Conservation (phyloP, 2,329 filamentous ascomycete species). For the Calonectria leucothoes region DNA sequence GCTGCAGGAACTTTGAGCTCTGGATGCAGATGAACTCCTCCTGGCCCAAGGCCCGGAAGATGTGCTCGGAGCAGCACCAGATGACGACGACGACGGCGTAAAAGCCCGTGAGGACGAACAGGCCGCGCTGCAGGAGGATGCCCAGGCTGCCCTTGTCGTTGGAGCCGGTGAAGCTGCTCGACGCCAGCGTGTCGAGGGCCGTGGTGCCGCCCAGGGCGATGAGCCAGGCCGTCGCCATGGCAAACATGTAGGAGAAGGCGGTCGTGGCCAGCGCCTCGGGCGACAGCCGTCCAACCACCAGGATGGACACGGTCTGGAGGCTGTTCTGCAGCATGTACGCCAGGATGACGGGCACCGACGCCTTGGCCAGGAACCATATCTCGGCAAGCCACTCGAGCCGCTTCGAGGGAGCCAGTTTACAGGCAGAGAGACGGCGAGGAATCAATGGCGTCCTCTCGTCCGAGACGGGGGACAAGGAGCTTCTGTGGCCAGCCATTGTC, state of each 20-base stretch:
- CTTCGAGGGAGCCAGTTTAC: background rate
- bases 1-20: slow-evolving; percentile 77
- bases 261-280: slow-evolving; percentile 84
- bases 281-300: slow-evolving; percentile 83
- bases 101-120: slow-evolving; percentile 77
- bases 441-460: slow-evolving; percentile 37
- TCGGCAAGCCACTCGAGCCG: slow-evolving; percentile 37
- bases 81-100: slow-evolving; percentile 79
- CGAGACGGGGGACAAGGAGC: background rate
- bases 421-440: background rate
- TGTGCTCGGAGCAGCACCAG: slow-evolving; percentile 79
- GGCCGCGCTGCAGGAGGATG: slow-evolving; percentile 79
- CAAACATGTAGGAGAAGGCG: slow-evolving; percentile 94
- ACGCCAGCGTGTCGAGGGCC: slow-evolving; percentile 86
- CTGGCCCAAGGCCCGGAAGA: slow-evolving; percentile 82
- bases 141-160: slow-evolving; percentile 83
- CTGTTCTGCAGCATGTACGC: slow-evolving; percentile 90
- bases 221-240: slow-evolving; percentile 89
- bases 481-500: background rate
- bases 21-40: slow-evolving; percentile 81
- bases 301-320: slow-evolving; percentile 83
- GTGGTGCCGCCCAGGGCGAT: slow-evolving; percentile 88
- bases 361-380: slow-evolving; percentile 67
- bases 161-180: slow-evolving; percentile 84
- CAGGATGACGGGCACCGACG: slow-evolving; percentile 81